Conservation (phyloP, 495 filamentous ascomycete genomes). For the Evansstolkia leycettana region DNA sequence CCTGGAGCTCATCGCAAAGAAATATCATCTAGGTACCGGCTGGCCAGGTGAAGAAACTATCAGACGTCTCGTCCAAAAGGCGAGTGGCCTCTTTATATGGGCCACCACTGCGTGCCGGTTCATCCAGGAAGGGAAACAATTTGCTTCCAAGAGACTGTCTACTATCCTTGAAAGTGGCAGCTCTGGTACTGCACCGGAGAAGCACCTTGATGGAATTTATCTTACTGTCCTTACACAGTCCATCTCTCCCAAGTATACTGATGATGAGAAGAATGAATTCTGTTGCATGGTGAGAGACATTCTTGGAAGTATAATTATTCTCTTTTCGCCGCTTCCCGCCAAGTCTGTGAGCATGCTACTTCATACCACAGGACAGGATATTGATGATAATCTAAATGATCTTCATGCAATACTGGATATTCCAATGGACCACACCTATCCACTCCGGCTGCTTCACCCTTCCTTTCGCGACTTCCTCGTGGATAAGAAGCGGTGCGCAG, state of each 20-base stretch:
- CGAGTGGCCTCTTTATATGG: constrained; percentile 33
- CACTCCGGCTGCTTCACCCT: constrained; percentile 30
- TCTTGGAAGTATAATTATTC: constrained; percentile 17
- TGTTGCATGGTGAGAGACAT: constrained; percentile 4
- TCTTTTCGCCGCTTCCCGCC: constrained; percentile 15
- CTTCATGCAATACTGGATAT: too few species aligned
- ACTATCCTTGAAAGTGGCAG: constrained; percentile 15
- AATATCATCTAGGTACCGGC: neutral
- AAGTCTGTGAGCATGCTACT: too few species aligned
- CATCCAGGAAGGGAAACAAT: constrained; percentile 9
- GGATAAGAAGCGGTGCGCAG: constrained; percentile 15
- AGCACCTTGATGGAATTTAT: constrained; percentile 11
- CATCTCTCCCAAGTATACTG: constrained; percentile 1
- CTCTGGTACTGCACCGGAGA: neutral
- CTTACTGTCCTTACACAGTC: constrained; percentile 10
- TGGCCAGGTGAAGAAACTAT: constrained; percentile 25
- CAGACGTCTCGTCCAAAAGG: constrained; percentile 17
- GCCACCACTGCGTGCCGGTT: constrained; percentile 31
- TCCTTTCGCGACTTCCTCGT: constrained; percentile 44
- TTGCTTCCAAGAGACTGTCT: constrained; percentile 10
- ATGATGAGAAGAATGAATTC: constrained; percentile 1
- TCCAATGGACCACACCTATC: too few species aligned
- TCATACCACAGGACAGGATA: too few species aligned
- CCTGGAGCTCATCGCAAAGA: too few species aligned
- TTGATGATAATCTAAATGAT: too few species aligned